These are phyloP conservation scores for Eucalyptus polyanthemos DNA, from an alignment of 345 rosid species.

Conservation along the genomic window DNA sequence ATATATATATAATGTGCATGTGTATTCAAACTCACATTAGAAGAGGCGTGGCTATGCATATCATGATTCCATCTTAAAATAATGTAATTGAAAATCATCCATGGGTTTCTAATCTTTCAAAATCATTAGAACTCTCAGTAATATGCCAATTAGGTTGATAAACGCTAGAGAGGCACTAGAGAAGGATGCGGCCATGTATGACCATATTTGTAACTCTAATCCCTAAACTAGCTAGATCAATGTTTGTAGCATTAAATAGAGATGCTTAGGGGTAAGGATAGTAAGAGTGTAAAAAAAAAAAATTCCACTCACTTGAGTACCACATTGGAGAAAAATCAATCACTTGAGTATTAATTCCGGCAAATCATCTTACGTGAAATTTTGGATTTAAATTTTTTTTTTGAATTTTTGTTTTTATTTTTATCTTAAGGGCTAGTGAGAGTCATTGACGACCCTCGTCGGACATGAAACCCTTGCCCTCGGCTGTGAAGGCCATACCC, in stretches of 20 bases:
- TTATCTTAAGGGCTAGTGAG: rapidly evolving
- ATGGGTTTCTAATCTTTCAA: not conserved
- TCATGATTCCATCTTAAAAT: not conserved
- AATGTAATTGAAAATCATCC: not conserved
- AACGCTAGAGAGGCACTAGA: not conserved
- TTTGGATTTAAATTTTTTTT: too few species aligned
- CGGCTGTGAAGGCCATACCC: rapidly evolving
- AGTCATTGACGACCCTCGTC: rapidly evolving
- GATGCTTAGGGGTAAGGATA: too few species aligned
- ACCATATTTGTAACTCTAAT: not conserved
- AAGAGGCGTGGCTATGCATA: not conserved
- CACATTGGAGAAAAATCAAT: too few species aligned
- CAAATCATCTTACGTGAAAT: too few species aligned
- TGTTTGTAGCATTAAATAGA: not conserved
- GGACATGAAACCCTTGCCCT: rapidly evolving
- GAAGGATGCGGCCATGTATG: not conserved
- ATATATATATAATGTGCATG: not conserved
- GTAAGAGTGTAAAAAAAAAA: too few species aligned
- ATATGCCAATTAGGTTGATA: not conserved
- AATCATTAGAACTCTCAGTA: not conserved
- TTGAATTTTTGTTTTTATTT: too few species aligned
- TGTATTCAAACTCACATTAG: not conserved
- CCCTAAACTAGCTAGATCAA: not conserved
- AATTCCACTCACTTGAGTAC: too few species aligned
- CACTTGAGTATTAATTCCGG: rapidly evolving